Base-by-base conservation (phyloP, 2,329 filamentous ascomycete genomes). In the Paraconiothyrium brasiliense region DNA sequence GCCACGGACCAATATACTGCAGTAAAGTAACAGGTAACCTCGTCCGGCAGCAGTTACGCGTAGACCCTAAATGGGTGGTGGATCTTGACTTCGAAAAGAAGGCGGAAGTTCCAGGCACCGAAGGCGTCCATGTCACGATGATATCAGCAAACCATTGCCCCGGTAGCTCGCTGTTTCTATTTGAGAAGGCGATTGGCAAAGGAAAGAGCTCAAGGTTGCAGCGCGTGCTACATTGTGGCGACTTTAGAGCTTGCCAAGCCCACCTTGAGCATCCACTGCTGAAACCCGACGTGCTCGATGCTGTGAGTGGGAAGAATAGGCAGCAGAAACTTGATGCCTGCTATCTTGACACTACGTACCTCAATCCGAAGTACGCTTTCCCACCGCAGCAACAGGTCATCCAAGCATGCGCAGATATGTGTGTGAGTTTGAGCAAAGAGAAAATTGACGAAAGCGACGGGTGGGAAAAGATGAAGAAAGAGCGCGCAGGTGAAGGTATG, bases 131-230 rank as follows among this genome's bases (percentile, higher is more conserved):
- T 10, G 93, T 98, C 44, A 97, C 93, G 1, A 97, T 98, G 93
- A 93, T 99, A 35, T 89, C 92, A 2, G 95, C 95, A 13, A 99
- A 99, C 70, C 95, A 99, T 74, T 99, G 95, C 70, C 95, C 95
- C 0, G 95, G 95, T 0, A 97, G 93, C 71, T 97, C 94, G 0
- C 80, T 99, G 0, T 99, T 96, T 71, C 83, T 99, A 0, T 98
- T 97, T 68, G 91, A 97, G 75, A 97, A 97, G 76, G 80, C 81
- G 0, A 80, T 90, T 13, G 87, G 87, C 1, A 88, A 86, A 67
- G 86, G 89, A 0, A 79, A 83, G 14, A 87, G 83, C 47, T 79
- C 84, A 2, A 89, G 86, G 54, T 77, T 86, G 2, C 93, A 97
- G 68, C 88, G 95, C 3, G 90, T 99, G 44, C 82, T 99, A 8